Evolutionary conservation across 2,329 filamentous ascomycete genomes (phyloP).

Genomic region (Didymella arachidicola): DNA sequence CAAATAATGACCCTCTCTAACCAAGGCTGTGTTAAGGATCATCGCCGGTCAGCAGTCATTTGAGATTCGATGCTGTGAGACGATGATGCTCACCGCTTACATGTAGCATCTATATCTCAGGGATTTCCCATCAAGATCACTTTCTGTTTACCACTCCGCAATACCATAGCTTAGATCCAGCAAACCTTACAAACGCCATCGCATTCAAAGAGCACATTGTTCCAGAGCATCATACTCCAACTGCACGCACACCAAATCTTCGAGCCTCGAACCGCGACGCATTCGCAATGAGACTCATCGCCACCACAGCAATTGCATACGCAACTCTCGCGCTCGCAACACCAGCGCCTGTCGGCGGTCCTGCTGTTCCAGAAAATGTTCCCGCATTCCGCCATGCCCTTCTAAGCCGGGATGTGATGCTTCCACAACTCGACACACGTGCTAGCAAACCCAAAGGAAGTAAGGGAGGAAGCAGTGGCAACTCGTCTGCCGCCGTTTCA

Average conservation of each 20-base stretch:
- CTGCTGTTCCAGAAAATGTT: slow-evolving; percentile 24
- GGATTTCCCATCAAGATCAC: background rate
- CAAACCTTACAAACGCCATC: background rate
- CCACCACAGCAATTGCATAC: slow-evolving; percentile 34
- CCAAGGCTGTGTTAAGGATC: slow-evolving; percentile 32
- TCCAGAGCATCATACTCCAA: background rate
- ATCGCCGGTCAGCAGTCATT: slow-evolving; percentile 20
- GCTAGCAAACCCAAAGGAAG: slow-evolving; percentile 21
- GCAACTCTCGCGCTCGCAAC: slow-evolving; percentile 38
- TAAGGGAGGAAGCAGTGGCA: slow-evolving; percentile 19
- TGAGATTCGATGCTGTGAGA: slow-evolving; percentile 16
- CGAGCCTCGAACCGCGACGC: background rate
- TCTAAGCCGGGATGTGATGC: slow-evolving; percentile 22
- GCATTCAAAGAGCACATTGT: background rate
- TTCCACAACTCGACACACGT: slow-evolving; percentile 32
- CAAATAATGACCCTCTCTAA: slow-evolving; percentile 13
- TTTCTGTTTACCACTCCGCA: background rate
- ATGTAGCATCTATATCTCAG: slow-evolving; percentile 4
- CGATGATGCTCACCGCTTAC: slow-evolving; percentile 11
- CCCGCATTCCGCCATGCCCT: slow-evolving; percentile 18
- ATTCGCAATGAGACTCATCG: slow-evolving; percentile 38
- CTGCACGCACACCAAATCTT: background rate
- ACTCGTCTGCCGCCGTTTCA: slow-evolving; percentile 27
- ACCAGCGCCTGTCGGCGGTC: slow-evolving; percentile 31
- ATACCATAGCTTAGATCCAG: background rate